A percentile compares a stretch with the other conserved stretches of the same genome.
These are phyloP conservation scores for Erodium maritimum DNA, from an alignment of 345 rosid genomes.

Conservation along the genomic window DNA sequence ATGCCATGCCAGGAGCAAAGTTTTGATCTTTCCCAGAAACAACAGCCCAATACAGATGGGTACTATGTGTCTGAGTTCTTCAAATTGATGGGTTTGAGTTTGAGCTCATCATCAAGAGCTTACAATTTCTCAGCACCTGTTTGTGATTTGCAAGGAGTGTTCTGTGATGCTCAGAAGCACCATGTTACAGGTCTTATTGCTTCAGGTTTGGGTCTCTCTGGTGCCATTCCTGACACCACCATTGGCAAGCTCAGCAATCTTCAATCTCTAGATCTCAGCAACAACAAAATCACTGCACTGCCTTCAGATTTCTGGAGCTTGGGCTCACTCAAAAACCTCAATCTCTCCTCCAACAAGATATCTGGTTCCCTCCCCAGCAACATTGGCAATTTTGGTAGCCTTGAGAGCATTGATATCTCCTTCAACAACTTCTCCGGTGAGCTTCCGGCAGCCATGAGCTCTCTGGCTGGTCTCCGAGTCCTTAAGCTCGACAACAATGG, in stretches of 20 bases:
- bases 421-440: constrained; percentile 57
- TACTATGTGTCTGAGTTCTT: constrained; percentile 62
- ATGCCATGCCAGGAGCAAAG: constrained; percentile 20
- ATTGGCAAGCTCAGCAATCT: constrained; percentile 82
- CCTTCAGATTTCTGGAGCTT: constrained; percentile 91
- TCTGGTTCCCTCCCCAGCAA: constrained; percentile 61
- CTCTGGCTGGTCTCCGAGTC: constrained; percentile 44
- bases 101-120: constrained; percentile 12
- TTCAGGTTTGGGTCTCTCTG: constrained; percentile 57
- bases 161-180: constrained; percentile 45
- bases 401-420: constrained; percentile 63
- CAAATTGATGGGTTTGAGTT: constrained; percentile 2
- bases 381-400: constrained; percentile 71
- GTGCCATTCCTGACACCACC: constrained; percentile 68
- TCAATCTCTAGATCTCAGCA: constrained; percentile 65
- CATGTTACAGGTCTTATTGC: constrained; percentile 37
- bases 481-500: constrained; percentile 49
- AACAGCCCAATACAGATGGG: constrained; percentile 84
- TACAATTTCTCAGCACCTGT: constrained; percentile 42
- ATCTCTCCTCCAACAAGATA: constrained; percentile 63
- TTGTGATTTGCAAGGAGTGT: constrained; percentile 68
- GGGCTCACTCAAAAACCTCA: constrained; percentile 47
- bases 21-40: constrained; percentile 13
- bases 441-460: constrained; percentile 61
- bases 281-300: constrained; percentile 64